Percentiles rank a stretch among this genome's conserved stretches.
phyloP scores from a whole-genome alignment of 1,284 basidiomycete species.

The Ceratobasidium sp. region DNA sequence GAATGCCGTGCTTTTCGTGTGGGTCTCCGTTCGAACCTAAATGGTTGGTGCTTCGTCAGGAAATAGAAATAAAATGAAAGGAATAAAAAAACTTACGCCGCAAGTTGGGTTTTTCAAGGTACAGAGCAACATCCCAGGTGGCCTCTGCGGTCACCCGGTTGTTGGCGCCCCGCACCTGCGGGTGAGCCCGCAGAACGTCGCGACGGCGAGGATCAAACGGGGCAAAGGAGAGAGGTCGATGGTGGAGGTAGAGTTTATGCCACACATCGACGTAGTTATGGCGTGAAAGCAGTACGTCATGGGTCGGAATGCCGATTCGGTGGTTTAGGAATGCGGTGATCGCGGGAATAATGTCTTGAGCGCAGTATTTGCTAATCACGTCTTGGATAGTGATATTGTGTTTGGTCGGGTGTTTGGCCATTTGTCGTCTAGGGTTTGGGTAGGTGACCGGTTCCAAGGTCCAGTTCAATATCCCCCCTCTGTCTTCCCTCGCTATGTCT shows the following conservation, averaged over 20 bases:
- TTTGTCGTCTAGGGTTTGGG: constrained; percentile 2
- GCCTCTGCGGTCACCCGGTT: neutral
- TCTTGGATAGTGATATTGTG: neutral
- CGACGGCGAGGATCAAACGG: constrained; percentile 11
- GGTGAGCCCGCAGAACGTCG: constrained; percentile 10
- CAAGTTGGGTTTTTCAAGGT: constrained; percentile 11
- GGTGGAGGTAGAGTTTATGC: constrained; percentile 34
- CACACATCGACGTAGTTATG: constrained; percentile 17
- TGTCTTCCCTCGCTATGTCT: neutral
- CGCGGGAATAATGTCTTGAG: neutral
- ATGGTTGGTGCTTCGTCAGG: neutral
- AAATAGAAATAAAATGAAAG: neutral
- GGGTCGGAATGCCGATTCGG: neutral
- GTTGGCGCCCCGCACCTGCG: neutral
- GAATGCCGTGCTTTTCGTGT: constrained; percentile 5
- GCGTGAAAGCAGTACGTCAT: neutral
- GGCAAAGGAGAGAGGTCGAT: constrained; percentile 21
- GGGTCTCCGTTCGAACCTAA: neutral
- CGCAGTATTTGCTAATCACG: neutral
- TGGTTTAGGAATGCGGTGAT: neutral
- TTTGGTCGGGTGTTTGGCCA: constrained; percentile 21
- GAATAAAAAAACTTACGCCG: neutral
- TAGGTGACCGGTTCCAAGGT: neutral
- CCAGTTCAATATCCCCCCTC: neutral
- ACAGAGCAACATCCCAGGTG: constrained; percentile 27